Evolutionary conservation across 176 grass and related monocot genomes (phyloP), one percentile per base, ranked within the genome.

Genomic region (Neostapfia colusana): DNA sequence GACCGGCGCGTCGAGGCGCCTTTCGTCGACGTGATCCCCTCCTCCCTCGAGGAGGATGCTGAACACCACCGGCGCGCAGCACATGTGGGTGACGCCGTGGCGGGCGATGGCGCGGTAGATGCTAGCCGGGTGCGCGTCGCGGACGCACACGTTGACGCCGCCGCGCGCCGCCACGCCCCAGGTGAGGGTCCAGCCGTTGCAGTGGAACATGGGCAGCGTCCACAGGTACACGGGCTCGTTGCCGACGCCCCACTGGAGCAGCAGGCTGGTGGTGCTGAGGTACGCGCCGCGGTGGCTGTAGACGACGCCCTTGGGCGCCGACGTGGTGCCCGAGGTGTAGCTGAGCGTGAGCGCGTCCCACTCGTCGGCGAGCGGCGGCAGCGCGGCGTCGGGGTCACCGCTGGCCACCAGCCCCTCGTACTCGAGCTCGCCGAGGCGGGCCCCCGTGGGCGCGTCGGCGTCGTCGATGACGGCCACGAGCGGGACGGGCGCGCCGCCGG

Each of bases 141-240:
- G 48, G 48, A 51, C 7, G 48, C 48, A 93, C 20, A 93, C 74
- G 75, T 90, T 93, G 77, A 59, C 75, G 70, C 84, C 91, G 64
- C 91, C 91, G 14, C 88, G 81, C 0, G 85, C 91, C 13, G 91
- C 91, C 41, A 90, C 57, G 64, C 91, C 91, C 91, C 91, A 93
- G 0, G 91, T 84, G 85, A 93, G 90, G 15, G 87, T 88, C 91
- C 91, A 93, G 5, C 91, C 91, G 67, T 93, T 93, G 83, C 88
- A 88, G 79, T 94, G 91, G 85, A 93, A 93, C 91, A 93, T 93
- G 67, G 91, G 91, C 14, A 93, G 91, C 21, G 91, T 85, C 91
- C 91, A 93, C 1, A 93, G 78, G 72, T 93, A 93, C n/a, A 93
- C 88, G 16, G 91, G 88, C 70, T 88, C 82, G 34, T 28, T 56